These are phyloP conservation scores for Pseudovirgaria hyperparasitica DNA, from an alignment of 2,329 filamentous ascomycete species.

Conservation along the genomic window DNA sequence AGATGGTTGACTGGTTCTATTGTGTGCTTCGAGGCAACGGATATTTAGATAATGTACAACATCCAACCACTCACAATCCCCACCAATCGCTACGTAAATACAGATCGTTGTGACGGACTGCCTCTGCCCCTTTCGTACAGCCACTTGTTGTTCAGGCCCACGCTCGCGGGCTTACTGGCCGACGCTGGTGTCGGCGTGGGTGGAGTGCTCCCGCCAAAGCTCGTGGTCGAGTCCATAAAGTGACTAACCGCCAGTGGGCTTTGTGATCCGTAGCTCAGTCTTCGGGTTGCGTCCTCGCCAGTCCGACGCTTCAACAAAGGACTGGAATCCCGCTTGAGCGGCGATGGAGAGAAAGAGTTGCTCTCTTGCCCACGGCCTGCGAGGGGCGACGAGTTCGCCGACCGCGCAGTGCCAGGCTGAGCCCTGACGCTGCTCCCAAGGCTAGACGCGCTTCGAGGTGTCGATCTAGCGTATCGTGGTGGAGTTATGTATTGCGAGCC, in stretches of 20 bases:
- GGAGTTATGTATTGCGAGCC: conserved; percentile 69
- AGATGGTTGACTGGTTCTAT: no score
- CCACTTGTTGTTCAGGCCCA: conserved; percentile 86
- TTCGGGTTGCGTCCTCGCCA: conserved; percentile 37
- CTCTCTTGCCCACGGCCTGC: conserved; percentile 35
- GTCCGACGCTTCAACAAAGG: conserved; percentile 58
- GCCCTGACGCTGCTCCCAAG: conserved; percentile 34
- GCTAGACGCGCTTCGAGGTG: conserved; percentile 45
- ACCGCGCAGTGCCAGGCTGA: no score
- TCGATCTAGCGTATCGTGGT: conserved; percentile 71
- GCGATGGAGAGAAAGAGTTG: conserved; percentile 31
- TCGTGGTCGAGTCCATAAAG: conserved; percentile 18
- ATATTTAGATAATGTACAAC: no score
- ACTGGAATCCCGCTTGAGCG: conserved; percentile 32
- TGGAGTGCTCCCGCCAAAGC: no score
- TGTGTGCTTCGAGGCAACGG: no score
- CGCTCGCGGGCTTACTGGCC: conserved; percentile 44
- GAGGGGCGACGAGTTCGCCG: conserved; percentile 38
- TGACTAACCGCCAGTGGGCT: conserved; percentile 30
- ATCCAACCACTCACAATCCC: no score
- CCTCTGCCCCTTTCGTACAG: conserved; percentile 68
- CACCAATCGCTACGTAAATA: background rate
- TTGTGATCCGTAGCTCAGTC: conserved; percentile 46
- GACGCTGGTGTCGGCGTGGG: conserved; percentile 55
- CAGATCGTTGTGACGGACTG: conserved; percentile 35